Conservation (phyloP, 2,329 filamentous ascomycete genomes). For the Talaromyces sp. region DNA sequence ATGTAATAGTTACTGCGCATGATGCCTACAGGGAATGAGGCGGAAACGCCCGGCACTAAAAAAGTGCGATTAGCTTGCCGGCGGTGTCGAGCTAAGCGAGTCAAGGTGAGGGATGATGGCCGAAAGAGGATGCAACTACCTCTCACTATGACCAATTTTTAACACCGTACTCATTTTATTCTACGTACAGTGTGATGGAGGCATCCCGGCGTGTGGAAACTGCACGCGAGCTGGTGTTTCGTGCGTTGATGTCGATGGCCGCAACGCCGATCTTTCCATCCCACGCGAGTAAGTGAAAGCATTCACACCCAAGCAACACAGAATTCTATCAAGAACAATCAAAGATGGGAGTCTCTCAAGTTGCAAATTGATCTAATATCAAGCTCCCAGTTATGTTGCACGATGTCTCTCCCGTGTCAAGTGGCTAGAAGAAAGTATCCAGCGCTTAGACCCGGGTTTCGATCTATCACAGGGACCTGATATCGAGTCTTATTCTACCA, state of each 20-base stretch:
- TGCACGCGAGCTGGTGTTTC: conserved; percentile 30
- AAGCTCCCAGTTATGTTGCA: conserved; percentile 13
- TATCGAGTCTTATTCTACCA: conserved; percentile 16
- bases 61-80: conserved; percentile 37
- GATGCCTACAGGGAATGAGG: background rate
- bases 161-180: background rate
- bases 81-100: conserved; percentile 31
- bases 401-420: conserved; percentile 26
- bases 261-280: conserved; percentile 29
- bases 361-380: background rate
- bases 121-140: background rate
- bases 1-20: background rate
- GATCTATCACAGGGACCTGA: conserved; percentile 24
- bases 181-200: conserved; percentile 30
- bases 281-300: conserved; percentile 27
- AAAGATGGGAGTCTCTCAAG: too few relatives aligned
- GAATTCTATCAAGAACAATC: background rate
- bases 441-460: conserved; percentile 21
- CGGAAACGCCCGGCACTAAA: conserved; percentile 15
- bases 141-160: background rate
- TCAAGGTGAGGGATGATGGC: conserved; percentile 25
- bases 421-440: conserved; percentile 31
- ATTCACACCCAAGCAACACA: background rate
- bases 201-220: conserved; percentile 33
- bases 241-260: conserved; percentile 36